Conservation (phyloP, 2,329 filamentous ascomycete genomes). For the Fusarium sulawesiense region DNA sequence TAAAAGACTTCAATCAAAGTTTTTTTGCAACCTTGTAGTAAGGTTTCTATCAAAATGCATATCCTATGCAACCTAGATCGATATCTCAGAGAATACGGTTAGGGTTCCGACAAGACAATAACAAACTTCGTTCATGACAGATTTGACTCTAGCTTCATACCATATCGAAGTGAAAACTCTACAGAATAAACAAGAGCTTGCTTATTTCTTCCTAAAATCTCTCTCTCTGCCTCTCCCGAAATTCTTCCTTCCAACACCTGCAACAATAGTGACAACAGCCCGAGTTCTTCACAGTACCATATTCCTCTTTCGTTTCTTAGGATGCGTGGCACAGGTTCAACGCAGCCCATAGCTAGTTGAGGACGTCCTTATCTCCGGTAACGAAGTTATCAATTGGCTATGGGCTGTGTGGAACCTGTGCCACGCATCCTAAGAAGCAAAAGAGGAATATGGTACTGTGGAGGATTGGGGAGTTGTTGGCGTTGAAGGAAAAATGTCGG, state of each 20-base stretch:
- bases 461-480: background rate
- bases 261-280: too few species aligned
- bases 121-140: too few species aligned
- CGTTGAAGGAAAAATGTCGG: background rate
- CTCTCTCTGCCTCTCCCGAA: background rate
- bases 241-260: background rate
- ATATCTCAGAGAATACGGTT: too few species aligned
- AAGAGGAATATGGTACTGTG: background rate
- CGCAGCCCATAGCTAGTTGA: too few species aligned
- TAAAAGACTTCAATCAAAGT: too few species aligned
- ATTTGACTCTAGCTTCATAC: background rate
- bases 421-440: background rate
- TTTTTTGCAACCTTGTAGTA: too few species aligned
- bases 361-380: too few species aligned
- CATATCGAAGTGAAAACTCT: fast-evolving
- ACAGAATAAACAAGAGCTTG: too few species aligned
- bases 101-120: too few species aligned
- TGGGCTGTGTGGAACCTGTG: background rate
- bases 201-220: too few species aligned
- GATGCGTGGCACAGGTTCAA: background rate
- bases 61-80: background rate
- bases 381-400: too few species aligned
- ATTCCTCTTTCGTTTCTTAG: background rate
- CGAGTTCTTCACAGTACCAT: background rate
- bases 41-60: too few species aligned